A percentile compares a stretch with the other conserved stretches of the same genome.
These are phyloP conservation scores for Apophysomyces variabilis DNA, from an alignment of 371 early-diverging fungal genomes.

Conservation along the genomic window DNA sequence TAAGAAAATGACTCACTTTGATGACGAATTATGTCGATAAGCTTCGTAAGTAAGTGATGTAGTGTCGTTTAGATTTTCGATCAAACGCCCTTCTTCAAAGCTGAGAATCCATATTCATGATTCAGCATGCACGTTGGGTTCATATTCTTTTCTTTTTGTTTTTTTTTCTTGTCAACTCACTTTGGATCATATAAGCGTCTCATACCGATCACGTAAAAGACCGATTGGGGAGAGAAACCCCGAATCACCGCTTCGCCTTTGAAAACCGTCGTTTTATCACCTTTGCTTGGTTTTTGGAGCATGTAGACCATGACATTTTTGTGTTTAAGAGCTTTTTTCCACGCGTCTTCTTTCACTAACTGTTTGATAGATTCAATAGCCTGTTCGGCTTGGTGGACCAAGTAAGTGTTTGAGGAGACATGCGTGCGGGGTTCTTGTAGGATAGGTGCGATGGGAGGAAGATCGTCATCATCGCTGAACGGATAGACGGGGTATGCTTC, in stretches of 20 bases:
- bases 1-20: constrained; percentile 33
- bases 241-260: constrained; percentile 68
- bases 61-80: constrained; percentile 60
- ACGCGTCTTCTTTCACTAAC: constrained; percentile 38
- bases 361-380: constrained; percentile 36
- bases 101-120: constrained; percentile 26
- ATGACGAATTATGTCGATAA: constrained; percentile 44
- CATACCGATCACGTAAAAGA: constrained; percentile 73
- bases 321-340: constrained; percentile 74
- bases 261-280: constrained; percentile 60
- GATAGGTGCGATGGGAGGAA: constrained; percentile 24
- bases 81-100: constrained; percentile 58
- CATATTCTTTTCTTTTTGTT: neutral
- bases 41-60: constrained; percentile 61
- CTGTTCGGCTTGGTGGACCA: constrained; percentile 48
- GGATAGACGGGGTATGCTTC: constrained; percentile 26
- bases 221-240: constrained; percentile 67
- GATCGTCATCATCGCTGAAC: constrained; percentile 52
- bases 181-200: constrained; percentile 66
- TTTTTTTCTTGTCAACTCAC: constrained; percentile 26
- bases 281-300: constrained; percentile 28
- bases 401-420: constrained; percentile 34
- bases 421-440: constrained; percentile 11
- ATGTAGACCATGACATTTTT: constrained; percentile 67
- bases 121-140: neutral